These are phyloP conservation scores for Alloascoidea hylecoeti DNA, from an alignment of 805 yeast genomes.

Conservation along the genomic window DNA sequence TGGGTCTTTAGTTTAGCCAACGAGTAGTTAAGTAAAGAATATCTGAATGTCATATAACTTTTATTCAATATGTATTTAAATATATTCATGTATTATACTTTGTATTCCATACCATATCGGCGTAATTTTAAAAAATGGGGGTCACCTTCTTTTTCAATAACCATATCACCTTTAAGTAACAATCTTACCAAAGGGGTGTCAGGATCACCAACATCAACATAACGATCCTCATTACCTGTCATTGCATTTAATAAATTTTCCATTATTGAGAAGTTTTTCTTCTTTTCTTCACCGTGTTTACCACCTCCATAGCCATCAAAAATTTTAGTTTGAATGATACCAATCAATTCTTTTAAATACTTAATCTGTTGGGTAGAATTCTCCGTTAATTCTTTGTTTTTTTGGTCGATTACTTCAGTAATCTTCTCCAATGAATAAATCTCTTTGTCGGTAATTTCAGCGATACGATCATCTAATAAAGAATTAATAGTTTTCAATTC, in stretches of 20 bases:
- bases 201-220: not conserved
- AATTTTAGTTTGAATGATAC: not conserved
- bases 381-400: not conserved
- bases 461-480: not conserved
- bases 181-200: not conserved
- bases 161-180: slow-evolving; percentile 2
- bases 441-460: not conserved
- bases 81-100: not conserved
- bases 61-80: no score
- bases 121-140: slow-evolving; percentile 1
- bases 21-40: no score
- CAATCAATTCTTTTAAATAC: not conserved
- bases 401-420: not conserved
- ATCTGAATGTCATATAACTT: no score
- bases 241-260: slow-evolving; percentile 3
- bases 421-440: not conserved
- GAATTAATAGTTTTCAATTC: not conserved
- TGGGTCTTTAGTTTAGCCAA: not conserved
- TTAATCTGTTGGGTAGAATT: not conserved
- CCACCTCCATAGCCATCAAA: slow-evolving; percentile 1
- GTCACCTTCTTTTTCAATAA: not conserved
- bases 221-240: not conserved
- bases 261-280: not conserved
- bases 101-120: slow-evolving; percentile 2
- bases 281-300: not conserved